phyloP scores from a whole-genome alignment of 768 basidiomycete genomes.

The Lentinula guzmanii region DNA sequence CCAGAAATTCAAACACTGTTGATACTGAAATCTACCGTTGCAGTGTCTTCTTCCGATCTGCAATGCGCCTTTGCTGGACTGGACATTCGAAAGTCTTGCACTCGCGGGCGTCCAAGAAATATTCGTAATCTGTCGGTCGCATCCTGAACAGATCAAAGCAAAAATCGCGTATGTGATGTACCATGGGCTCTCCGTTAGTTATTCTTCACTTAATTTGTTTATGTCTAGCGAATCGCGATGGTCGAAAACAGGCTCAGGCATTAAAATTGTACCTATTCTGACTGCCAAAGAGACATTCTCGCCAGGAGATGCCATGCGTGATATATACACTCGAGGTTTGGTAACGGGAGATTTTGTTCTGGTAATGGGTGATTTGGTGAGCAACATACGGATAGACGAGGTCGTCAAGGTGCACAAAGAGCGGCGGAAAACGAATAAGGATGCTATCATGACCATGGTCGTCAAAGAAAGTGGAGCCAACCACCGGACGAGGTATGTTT shows the following conservation, averaged over 20 bases:
- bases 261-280: conserved; percentile 81
- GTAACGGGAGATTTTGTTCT: conserved; percentile 90
- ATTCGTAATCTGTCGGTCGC: conserved; percentile 90
- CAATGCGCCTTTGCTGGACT: conserved; percentile 88
- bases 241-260: conserved; percentile 71
- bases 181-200: conserved; percentile 3
- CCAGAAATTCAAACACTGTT: background rate
- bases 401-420: conserved; percentile 88
- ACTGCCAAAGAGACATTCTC: conserved; percentile 85
- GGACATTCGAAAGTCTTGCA: conserved; percentile 94
- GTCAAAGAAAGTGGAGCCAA: conserved; percentile 70
- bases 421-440: conserved; percentile 78
- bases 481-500: conserved; percentile 64
- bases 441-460: conserved; percentile 96
- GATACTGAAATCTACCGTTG: conserved; percentile 8
- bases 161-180: conserved; percentile 66
- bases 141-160: conserved; percentile 78
- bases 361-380: conserved; percentile 88
- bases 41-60: conserved; percentile 92
- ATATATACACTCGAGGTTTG: conserved; percentile 88
- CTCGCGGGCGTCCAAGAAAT: conserved; percentile 96
- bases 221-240: conserved; percentile 69
- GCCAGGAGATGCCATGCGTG: conserved; percentile 88
- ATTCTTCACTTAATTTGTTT: conserved; percentile 3
- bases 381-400: conserved; percentile 86